These are phyloP conservation scores for Peniophora sp. DNA, from an alignment of 1,284 basidiomycete species.

Conservation along the genomic window DNA sequence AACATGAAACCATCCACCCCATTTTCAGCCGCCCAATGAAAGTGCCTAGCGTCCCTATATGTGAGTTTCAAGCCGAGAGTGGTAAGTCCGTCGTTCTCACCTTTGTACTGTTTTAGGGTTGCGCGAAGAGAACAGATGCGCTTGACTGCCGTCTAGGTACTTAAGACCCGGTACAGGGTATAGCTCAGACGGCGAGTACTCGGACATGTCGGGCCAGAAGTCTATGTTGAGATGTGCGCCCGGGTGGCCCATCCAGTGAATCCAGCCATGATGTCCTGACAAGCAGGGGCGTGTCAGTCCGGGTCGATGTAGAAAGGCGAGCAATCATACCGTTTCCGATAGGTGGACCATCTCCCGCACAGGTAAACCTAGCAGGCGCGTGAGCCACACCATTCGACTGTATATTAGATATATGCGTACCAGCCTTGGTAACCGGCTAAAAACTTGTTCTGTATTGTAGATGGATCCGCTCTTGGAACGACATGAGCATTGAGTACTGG, in stretches of 20 bases:
- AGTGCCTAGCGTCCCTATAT: slow-evolving; percentile 39
- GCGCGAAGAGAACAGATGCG: slow-evolving; percentile 67
- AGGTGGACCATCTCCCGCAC: slow-evolving; percentile 55
- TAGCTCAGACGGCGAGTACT: slow-evolving; percentile 60
- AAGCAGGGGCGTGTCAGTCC: not conserved
- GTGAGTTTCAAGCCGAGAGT: not conserved
- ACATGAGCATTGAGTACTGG: not conserved
- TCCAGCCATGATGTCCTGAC: slow-evolving; percentile 67
- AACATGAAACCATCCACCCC: slow-evolving; percentile 71
- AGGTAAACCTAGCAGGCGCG: slow-evolving; percentile 50
- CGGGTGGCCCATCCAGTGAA: slow-evolving; percentile 70
- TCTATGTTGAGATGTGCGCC: slow-evolving; percentile 66
- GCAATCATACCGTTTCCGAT: slow-evolving; percentile 49
- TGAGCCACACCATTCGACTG: not conserved
- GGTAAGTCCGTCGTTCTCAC: slow-evolving; percentile 15
- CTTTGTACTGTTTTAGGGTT: slow-evolving; percentile 61
- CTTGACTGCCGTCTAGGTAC: slow-evolving; percentile 43
- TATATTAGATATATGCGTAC: slow-evolving; percentile 31
- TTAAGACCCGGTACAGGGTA: slow-evolving; percentile 61
- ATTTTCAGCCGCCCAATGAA: slow-evolving; percentile 75
- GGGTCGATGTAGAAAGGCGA: no score
- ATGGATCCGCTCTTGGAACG: slow-evolving; percentile 31
- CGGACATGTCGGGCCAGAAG: slow-evolving; percentile 68
- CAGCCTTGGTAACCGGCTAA: slow-evolving; percentile 80
- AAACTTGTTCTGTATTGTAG: slow-evolving; percentile 65